Evolutionary conservation across 352 stramenopile genomes (phyloP), one percentile per base, ranked within the genome.

Genomic region (Phytopythium mirpurense): DNA sequence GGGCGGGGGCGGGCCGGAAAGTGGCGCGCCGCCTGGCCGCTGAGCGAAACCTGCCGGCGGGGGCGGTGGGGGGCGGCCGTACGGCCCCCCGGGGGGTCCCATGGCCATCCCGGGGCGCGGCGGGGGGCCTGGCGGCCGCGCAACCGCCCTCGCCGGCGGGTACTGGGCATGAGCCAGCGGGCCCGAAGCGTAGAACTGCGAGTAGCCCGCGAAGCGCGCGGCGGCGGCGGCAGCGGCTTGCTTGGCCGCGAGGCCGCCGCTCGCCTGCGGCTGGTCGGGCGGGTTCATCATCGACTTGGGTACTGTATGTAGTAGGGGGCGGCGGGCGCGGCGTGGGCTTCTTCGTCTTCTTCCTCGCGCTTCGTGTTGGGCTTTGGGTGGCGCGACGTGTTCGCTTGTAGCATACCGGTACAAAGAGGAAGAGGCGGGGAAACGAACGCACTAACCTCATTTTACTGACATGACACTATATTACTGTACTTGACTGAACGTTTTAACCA

Each of bases 131-230:
- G 21, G 50, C 35, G 49, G 51, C 41, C 38, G 55, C 42, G 38
- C 53, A n/a, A 57, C 37, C n/a, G 44, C 40, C 6, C 9, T 32
- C 44, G 56, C 56, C 26, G 24, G 31, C 54, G 55, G 53, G 31
- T 23, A 38, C 12, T 2, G 40, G 37, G 36, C 19, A 2, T 34
- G 38, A 16, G 21, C 31, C 4, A 31, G 23, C n/a, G 47, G 44
- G 2, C 69, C 59, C 11, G 73, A 64, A 44, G 61, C 63, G 66
- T 88, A 87, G 63, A 89, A 87, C 26, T 79, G 76, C 18, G 78
- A 69, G 53, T 87, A 89, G 38, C 78, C 78, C 12, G 78, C 78
- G 56, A 82, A 84, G 54, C 63, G 75, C 50, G 59, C 69, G 57
- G 65, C 72, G 12, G 70, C 64, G 37, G 54, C 60, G n/a, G 64